Base-by-base conservation (phyloP, 768 basidiomycete species). In the Mycena amicta region DNA sequence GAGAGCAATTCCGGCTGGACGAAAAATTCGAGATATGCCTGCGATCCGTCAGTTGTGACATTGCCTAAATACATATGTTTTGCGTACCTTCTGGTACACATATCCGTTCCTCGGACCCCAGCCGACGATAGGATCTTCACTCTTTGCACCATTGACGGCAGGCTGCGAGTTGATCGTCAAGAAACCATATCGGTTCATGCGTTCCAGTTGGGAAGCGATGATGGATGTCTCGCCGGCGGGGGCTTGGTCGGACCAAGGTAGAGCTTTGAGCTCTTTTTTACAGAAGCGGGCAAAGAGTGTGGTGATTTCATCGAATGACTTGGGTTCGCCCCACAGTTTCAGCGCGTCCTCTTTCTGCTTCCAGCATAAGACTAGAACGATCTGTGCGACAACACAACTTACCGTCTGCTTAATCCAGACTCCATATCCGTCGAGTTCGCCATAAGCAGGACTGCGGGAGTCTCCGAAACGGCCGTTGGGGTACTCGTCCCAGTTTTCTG, bases 401-500 rank as follows among this genome's bases (percentile, higher is more conserved):
- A 93, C 95, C 33, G 90, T 87, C 68, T 96, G 90, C 71, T 95
- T 95, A 66, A 98, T 85, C 72, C 84, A 92, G 40, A 97, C 86
- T 53, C 96, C 96, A 64, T 96, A 98, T 1, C 96, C 96, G 69
- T 99, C 96, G 54, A 99, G 76, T 74, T 99, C 97, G 67, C 97
- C 97, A 65, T 97, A 99, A 15, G 97, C 97, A 27, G 97, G 97
- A 81, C 91, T 93, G 57, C 97, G 86, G 5, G 95, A 89, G 75
- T 98, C 97, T 66, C 97, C 97, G 69, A 96, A 99, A 64, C 97
- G 92, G 55, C 97, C 97, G 72, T 99, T 99, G 50, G 97, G 97
- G 73, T 97, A 98, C 71, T 98, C 96, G 70, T 99, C 97, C 97
- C 97, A 99, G 69, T 97, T 93, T 71, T 97, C 95, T 15, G 97